A percentile compares a stretch with the other conserved stretches of the same genome.
Conservation (phyloP, 352 stramenopile genomes). For the Pythium sukuiense region DNA sequence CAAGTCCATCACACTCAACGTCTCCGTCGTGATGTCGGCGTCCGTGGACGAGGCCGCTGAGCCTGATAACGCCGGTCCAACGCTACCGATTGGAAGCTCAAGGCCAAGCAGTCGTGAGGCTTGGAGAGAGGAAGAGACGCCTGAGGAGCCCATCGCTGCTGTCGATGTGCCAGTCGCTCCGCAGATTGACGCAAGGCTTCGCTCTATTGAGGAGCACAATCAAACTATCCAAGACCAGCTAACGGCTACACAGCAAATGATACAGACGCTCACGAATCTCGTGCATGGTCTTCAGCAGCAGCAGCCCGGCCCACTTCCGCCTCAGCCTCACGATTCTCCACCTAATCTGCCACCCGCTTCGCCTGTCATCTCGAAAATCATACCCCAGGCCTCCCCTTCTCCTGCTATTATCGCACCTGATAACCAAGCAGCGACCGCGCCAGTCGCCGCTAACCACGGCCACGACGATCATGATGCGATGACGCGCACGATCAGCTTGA, state of each 20-base stretch:
- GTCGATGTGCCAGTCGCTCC: background rate
- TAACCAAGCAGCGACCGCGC: too few species aligned
- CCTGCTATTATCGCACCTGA: background rate
- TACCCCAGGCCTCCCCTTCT: background rate
- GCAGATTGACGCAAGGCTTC: conserved; percentile 16
- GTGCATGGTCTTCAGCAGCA: conserved; percentile 31
- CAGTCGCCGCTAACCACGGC: background rate
- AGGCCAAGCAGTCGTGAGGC: background rate
- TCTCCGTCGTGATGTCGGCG: background rate
- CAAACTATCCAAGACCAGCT: conserved; percentile 44
- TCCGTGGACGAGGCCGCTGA: background rate
- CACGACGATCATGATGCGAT: background rate
- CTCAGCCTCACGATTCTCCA: background rate
- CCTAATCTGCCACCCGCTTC: background rate
- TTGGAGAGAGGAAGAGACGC: background rate
- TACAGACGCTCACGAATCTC: conserved; percentile 46
- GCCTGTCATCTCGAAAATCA: background rate
- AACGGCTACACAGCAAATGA: conserved; percentile 45
- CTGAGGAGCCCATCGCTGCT: background rate
- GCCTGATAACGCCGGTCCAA: background rate
- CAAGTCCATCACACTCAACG: background rate
- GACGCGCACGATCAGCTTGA: conserved; percentile 14
- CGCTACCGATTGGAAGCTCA: background rate
- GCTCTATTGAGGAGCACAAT: conserved; percentile 44
- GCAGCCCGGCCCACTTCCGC: conserved; percentile 18